These are phyloP conservation scores for Podaxis sp. DNA, from an alignment of 768 basidiomycete genomes.

Conservation along the genomic window DNA sequence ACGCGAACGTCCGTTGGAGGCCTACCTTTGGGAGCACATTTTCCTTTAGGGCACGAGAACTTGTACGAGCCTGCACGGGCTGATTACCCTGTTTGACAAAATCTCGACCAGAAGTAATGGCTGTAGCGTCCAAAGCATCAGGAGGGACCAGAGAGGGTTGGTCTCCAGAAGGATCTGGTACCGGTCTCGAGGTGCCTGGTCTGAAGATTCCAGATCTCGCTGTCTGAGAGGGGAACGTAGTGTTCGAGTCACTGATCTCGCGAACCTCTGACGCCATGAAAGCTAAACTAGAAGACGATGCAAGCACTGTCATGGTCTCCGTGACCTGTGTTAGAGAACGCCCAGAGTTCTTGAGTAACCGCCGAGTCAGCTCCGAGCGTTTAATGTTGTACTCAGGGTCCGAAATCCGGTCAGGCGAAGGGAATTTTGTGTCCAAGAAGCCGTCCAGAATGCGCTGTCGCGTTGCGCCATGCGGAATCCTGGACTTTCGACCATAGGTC, in stretches of 20 bases:
- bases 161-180: background rate
- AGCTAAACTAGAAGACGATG: background rate
- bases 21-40: constrained; percentile 10
- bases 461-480: background rate
- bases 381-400: background rate
- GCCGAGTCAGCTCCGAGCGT: background rate
- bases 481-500: constrained; percentile 5
- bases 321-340: background rate
- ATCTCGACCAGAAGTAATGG: background rate
- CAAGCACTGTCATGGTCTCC: background rate
- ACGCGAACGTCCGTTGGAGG: background rate
- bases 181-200: background rate
- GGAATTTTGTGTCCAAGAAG: background rate
- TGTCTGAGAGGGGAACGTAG: background rate
- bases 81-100: background rate
- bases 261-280: background rate
- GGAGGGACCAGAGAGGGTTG: background rate
- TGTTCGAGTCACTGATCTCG: background rate
- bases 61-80: background rate
- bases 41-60: constrained; percentile 10
- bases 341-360: background rate
- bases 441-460: background rate
- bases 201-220: background rate
- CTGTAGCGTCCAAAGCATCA: background rate
- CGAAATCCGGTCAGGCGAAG: background rate